phyloP scores from a whole-genome alignment of 208 protist genomes.

The Balamuthia mandrillaris region DNA sequence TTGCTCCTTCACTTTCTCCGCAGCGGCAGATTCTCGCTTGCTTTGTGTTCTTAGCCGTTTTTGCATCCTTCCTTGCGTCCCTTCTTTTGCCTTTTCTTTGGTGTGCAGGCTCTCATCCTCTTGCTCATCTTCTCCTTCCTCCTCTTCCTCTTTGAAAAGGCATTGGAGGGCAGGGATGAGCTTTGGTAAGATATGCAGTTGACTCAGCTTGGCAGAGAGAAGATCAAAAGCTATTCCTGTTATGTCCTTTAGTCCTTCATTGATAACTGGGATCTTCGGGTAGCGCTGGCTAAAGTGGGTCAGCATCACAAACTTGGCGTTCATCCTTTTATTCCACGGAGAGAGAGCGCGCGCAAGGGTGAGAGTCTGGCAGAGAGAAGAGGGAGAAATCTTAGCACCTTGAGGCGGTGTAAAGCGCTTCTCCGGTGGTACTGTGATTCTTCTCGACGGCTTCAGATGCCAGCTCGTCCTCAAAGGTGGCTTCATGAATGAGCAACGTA shows the following conservation, averaged over 20 bases:
- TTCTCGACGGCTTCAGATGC: conserved; percentile 56
- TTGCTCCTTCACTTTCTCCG: too few species aligned
- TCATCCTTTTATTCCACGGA: conserved; percentile 31
- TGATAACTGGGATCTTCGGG: conserved; percentile 51
- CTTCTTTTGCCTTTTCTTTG: too few species aligned
- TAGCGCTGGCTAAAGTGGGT: conserved; percentile 73
- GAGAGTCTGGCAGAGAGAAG: background rate
- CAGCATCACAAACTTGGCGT: conserved; percentile 41
- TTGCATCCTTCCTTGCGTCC: too few species aligned
- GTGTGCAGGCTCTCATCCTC: background rate
- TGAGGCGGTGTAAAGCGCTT: conserved; percentile 53
- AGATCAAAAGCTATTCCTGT: conserved; percentile 51
- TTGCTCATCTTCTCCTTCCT: background rate
- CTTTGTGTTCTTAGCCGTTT: too few species aligned
- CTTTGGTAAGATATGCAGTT: background rate
- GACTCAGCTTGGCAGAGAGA: background rate
- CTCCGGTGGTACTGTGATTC: conserved; percentile 58
- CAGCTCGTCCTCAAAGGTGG: conserved; percentile 69
- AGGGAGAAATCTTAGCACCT: background rate
- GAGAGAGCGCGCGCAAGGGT: background rate
- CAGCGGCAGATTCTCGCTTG: too few species aligned
- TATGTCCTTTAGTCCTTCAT: background rate
- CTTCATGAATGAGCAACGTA: conserved; percentile 69
- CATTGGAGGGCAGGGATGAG: background rate
- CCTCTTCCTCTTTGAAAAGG: conserved; percentile 16